Evolutionary conservation across 2,329 filamentous ascomycete genomes (phyloP).

Genomic region (Microsporum audouinii): DNA sequence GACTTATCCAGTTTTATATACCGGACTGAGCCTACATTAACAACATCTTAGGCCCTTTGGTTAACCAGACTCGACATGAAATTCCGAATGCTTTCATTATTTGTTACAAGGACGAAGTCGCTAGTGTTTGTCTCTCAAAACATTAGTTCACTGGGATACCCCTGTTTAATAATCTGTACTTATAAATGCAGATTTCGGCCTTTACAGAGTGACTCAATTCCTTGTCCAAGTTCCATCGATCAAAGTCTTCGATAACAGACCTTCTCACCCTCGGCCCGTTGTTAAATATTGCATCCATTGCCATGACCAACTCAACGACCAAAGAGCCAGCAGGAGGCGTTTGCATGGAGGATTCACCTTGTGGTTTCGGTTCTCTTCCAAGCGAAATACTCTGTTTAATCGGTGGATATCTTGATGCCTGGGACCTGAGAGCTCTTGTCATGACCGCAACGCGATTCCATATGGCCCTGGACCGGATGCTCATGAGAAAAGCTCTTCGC

Average conservation of each 20-base stretch:
- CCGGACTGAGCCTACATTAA: too few species aligned
- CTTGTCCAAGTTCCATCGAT: too few species aligned
- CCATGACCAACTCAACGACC: neutral
- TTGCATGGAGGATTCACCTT: neutral
- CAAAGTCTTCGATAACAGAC: neutral
- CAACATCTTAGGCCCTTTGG: too few species aligned
- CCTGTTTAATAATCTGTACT: too few species aligned
- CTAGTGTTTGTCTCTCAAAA: too few species aligned
- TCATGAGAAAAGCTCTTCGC: neutral
- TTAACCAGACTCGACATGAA: too few species aligned
- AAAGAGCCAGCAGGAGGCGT: neutral
- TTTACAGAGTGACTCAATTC: too few species aligned
- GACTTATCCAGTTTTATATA: too few species aligned
- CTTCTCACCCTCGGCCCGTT: neutral
- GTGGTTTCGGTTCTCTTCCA: neutral
- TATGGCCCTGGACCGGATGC: neutral
- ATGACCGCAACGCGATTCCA: conserved; percentile 1
- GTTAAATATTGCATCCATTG: neutral
- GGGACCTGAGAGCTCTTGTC: conserved; percentile 4
- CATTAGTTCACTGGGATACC: too few species aligned
- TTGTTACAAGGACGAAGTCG: too few species aligned
- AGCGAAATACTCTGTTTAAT: neutral
- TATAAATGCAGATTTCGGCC: too few species aligned
- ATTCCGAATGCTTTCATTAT: too few species aligned
- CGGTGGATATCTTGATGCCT: neutral